These are phyloP conservation scores for Acidiella bohemica DNA, from an alignment of 495 filamentous ascomycete species.

Conservation along the genomic window DNA sequence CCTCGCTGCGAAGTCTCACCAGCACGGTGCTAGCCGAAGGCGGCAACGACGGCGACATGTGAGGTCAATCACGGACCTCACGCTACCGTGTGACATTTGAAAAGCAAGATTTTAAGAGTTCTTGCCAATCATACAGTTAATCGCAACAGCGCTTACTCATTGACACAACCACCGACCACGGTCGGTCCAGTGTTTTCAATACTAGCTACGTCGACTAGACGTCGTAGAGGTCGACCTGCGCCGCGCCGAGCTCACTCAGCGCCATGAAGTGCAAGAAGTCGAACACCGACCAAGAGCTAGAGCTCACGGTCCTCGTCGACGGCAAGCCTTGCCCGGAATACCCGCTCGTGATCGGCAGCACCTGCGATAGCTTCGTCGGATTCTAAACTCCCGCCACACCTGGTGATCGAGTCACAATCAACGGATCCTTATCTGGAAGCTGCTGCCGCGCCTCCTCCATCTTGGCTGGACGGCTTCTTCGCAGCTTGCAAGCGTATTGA, in stretches of 20 bases:
- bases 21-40: too few species aligned
- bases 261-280: constrained; percentile 13
- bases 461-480: constrained; percentile 17
- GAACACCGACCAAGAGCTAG: constrained; percentile 4
- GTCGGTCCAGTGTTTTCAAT: too few species aligned
- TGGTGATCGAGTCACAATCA: constrained; percentile 7
- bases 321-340: constrained; percentile 7
- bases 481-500: constrained; percentile 7
- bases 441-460: constrained; percentile 6
- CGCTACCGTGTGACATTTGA: too few species aligned
- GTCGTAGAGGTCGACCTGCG: background rate
- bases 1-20: too few species aligned
- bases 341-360: background rate
- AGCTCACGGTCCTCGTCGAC: constrained; percentile 6
- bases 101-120: too few species aligned
- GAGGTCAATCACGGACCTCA: too few species aligned
- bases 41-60: too few species aligned
- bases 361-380: background rate
- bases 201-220: too few species aligned
- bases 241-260: background rate
- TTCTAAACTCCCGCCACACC: constrained; percentile 7
- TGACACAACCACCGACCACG: too few species aligned
- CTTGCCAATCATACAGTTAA: too few species aligned
- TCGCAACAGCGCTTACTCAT: too few species aligned
- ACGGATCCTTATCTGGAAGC: constrained; percentile 10